Conservation (phyloP, 352 stramenopile genomes). For the Heterotrichella gracilis region DNA sequence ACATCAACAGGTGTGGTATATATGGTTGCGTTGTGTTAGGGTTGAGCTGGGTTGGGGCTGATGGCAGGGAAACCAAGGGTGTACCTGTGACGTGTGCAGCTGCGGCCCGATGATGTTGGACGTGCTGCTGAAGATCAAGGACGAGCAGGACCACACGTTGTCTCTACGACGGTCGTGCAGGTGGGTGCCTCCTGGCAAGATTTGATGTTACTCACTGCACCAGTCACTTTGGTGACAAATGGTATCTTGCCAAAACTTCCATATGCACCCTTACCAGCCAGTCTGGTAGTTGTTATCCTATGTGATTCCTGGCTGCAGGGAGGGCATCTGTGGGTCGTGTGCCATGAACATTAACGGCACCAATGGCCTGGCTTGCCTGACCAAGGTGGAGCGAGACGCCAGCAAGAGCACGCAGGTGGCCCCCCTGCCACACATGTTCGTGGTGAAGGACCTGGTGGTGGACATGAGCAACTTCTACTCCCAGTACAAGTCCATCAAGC, state of each 20-base stretch:
- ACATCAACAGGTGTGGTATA: constrained; percentile 60
- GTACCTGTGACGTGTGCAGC: constrained; percentile 22
- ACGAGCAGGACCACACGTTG: constrained; percentile 82
- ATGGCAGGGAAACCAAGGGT: not conserved
- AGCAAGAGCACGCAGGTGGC: constrained; percentile 74
- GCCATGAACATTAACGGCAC: constrained; percentile 97
- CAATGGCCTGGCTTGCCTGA: constrained; percentile 89
- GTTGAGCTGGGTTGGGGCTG: not conserved
- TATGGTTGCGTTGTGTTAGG: not conserved
- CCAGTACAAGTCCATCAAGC: constrained; percentile 80
- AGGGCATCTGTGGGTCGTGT: constrained; percentile 94
- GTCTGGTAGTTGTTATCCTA: too few species aligned
- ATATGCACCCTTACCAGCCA: too few species aligned
- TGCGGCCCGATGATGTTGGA: constrained; percentile 93
- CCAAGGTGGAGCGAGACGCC: constrained; percentile 41
- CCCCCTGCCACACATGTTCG: constrained; percentile 94
- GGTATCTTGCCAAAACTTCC: too few species aligned
- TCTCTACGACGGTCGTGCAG: constrained; percentile 76
- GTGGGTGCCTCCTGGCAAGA: too few species aligned
- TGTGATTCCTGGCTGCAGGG: too few species aligned
- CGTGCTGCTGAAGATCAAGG: constrained; percentile 98
- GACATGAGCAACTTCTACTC: constrained; percentile 98
- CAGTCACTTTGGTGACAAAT: too few species aligned
- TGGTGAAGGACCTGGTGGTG: constrained; percentile 88
- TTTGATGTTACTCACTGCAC: too few species aligned